phyloP scores from a whole-genome alignment of 768 basidiomycete genomes.

The Lanmaoa rubissima region DNA sequence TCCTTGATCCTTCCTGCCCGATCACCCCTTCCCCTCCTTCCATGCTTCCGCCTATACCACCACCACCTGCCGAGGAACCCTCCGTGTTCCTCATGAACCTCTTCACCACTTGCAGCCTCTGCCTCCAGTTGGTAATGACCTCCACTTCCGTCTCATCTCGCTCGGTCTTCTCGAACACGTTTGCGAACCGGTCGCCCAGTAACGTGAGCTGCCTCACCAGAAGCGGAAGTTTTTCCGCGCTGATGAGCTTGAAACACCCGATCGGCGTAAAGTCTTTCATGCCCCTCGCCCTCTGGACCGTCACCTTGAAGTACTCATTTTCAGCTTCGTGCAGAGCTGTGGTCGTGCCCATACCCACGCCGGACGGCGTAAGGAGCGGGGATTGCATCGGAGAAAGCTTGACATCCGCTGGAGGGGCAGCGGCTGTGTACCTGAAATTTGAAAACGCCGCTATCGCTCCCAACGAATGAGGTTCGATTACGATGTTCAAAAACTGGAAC shows the following conservation, averaged over 20 bases:
- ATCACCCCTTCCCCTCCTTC: constrained; percentile 43
- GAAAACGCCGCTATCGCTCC: constrained; percentile 85
- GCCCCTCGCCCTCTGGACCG: constrained; percentile 79
- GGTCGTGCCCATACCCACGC: constrained; percentile 8
- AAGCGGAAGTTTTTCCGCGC: constrained; percentile 81
- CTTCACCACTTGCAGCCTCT: constrained; percentile 74
- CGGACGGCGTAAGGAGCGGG: constrained; percentile 13
- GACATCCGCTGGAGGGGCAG: constrained; percentile 6
- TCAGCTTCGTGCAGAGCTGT: constrained; percentile 54
- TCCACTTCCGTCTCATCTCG: constrained; percentile 69
- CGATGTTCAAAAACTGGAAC: constrained; percentile 97
- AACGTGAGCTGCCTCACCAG: constrained; percentile 86
- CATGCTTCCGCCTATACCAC: constrained; percentile 17
- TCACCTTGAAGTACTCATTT: constrained; percentile 95
- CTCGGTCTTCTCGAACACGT: constrained; percentile 74
- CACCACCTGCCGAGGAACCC: constrained; percentile 17
- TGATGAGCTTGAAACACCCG: constrained; percentile 92
- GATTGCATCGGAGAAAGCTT: constrained; percentile 21
- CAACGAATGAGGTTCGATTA: constrained; percentile 89
- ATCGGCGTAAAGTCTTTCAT: constrained; percentile 95
- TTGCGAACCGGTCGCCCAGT: constrained; percentile 87
- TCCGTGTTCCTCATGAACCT: constrained; percentile 46
- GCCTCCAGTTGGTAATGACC: constrained; percentile 87
- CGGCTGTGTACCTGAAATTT: constrained; percentile 41
- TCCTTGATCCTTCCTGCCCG: constrained; percentile 50